These are phyloP conservation scores for Pistacia atlantica DNA, from an alignment of 345 rosid genomes.

Conservation along the genomic window DNA sequence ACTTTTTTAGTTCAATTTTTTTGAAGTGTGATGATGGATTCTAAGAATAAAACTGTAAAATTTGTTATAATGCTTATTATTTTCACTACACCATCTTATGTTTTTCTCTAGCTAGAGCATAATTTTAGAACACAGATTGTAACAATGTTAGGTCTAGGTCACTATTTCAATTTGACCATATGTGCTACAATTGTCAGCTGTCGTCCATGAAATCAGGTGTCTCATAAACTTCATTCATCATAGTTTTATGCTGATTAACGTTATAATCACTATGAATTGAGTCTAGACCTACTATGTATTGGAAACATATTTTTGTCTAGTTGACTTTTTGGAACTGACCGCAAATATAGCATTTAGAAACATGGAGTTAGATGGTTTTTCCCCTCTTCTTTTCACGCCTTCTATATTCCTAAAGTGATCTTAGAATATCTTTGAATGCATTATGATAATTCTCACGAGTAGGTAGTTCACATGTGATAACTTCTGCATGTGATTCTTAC, in stretches of 20 bases:
- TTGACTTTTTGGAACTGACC: background rate
- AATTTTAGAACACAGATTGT: background rate
- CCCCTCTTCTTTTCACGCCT: background rate
- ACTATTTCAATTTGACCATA: background rate
- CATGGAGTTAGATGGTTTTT: background rate
- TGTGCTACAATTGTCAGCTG: background rate
- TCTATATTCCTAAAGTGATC: background rate
- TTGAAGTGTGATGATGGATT: background rate
- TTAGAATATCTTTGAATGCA: background rate
- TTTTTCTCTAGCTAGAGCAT: slow-evolving; percentile 1
- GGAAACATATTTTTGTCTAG: background rate
- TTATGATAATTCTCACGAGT: background rate
- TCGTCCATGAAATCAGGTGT: background rate
- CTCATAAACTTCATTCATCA: background rate
- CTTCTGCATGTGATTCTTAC: too few species aligned
- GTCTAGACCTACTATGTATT: background rate
- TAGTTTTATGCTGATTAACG: background rate
- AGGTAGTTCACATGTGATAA: background rate
- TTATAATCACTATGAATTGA: background rate
- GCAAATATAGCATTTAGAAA: background rate
- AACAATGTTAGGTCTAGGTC: background rate
- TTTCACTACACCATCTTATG: background rate
- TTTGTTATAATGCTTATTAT: background rate
- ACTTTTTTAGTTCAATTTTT: background rate
- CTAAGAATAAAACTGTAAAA: background rate